Percentiles rank a stretch among this genome's conserved stretches.
phyloP scores from a whole-genome alignment of 1,284 basidiomycete species.

The Austropuccinia psidii region DNA sequence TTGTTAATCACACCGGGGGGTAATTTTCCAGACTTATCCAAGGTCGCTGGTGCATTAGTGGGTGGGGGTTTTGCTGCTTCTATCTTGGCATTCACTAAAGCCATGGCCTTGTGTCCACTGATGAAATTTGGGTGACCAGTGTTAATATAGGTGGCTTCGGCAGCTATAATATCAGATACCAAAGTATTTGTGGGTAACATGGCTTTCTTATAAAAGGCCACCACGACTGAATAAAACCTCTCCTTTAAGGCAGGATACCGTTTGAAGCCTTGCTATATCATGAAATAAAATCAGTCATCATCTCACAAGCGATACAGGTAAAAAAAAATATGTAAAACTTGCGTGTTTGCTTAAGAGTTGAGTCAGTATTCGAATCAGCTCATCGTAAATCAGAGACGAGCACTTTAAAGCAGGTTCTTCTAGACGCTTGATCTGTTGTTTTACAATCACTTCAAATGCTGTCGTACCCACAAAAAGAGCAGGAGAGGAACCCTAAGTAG shows the following conservation, averaged over 20 bases:
- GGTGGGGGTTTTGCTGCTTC: slow-evolving; percentile 72
- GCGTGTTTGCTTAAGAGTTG: slow-evolving; percentile 83
- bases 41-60: slow-evolving; percentile 56
- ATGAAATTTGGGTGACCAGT: slow-evolving; percentile 99
- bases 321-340: slow-evolving; percentile 48
- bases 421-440: slow-evolving; percentile 93
- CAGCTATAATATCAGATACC: slow-evolving; percentile 83
- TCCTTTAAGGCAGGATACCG: slow-evolving; percentile 89
- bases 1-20: slow-evolving; percentile 67
- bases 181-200: slow-evolving; percentile 94
- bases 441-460: slow-evolving; percentile 95
- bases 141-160: slow-evolving; percentile 94
- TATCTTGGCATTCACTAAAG: slow-evolving; percentile 58
- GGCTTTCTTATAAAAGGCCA: slow-evolving; percentile 88
- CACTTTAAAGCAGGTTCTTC: slow-evolving; percentile 91
- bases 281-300: background rate
- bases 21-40: slow-evolving; percentile 65
- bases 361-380: slow-evolving; percentile 86
- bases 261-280: slow-evolving; percentile 74
- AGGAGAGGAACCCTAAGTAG: slow-evolving; percentile 75
- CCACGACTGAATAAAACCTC: slow-evolving; percentile 85
- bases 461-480: slow-evolving; percentile 91
- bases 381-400: slow-evolving; percentile 89
- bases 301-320: background rate
- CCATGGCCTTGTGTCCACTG: slow-evolving; percentile 91